Percentiles rank a stretch among this genome's conserved stretches.
These are phyloP conservation scores for Fusarium staphyleae DNA, from an alignment of 2,329 filamentous ascomycete genomes.

Conservation along the genomic window DNA sequence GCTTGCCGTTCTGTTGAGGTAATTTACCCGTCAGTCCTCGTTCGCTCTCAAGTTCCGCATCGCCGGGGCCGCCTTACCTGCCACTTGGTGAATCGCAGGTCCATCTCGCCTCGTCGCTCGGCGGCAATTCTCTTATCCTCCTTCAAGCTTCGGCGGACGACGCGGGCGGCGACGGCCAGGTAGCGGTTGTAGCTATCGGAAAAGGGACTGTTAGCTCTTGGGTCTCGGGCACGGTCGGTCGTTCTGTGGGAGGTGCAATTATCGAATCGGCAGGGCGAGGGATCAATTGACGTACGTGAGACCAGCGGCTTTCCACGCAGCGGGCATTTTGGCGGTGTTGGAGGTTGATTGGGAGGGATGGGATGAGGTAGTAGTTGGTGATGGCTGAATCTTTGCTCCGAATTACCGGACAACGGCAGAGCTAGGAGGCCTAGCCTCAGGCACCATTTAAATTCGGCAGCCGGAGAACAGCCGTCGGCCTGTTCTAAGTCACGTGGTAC, in stretches of 20 bases:
- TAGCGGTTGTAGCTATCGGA: slow-evolving; percentile 96
- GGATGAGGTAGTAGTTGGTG: slow-evolving; percentile 45
- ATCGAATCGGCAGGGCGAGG: slow-evolving; percentile 18
- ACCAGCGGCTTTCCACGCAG: slow-evolving; percentile 98
- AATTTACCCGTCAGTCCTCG: slow-evolving; percentile 42
- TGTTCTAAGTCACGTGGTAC: slow-evolving; percentile 20
- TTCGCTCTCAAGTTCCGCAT: slow-evolving; percentile 1
- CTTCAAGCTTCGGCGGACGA: slow-evolving; percentile 96
- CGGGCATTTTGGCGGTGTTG: slow-evolving; percentile 79
- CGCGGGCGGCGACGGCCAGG: slow-evolving; percentile 91
- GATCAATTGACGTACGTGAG: slow-evolving; percentile 76
- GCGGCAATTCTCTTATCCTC: slow-evolving; percentile 87
- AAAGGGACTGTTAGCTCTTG: slow-evolving; percentile 47
- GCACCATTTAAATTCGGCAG: slow-evolving; percentile 29
- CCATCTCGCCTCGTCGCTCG: slow-evolving; percentile 89
- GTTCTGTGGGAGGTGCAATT: slow-evolving; percentile 18
- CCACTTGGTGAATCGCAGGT: slow-evolving; percentile 94
- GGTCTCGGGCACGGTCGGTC: slow-evolving; percentile 29
- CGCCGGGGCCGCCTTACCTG: slow-evolving; percentile 64
- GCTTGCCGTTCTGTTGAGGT: slow-evolving; percentile 85
- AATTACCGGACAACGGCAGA: slow-evolving; percentile 41
- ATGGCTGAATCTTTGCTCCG: slow-evolving; percentile 48
- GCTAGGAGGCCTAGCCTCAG: slow-evolving; percentile 43
- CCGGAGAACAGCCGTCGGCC: slow-evolving; percentile 26
- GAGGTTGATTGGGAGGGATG: slow-evolving; percentile 41